Conservation (phyloP, 2,329 filamentous ascomycete genomes). For the Fusarium palustre region DNA sequence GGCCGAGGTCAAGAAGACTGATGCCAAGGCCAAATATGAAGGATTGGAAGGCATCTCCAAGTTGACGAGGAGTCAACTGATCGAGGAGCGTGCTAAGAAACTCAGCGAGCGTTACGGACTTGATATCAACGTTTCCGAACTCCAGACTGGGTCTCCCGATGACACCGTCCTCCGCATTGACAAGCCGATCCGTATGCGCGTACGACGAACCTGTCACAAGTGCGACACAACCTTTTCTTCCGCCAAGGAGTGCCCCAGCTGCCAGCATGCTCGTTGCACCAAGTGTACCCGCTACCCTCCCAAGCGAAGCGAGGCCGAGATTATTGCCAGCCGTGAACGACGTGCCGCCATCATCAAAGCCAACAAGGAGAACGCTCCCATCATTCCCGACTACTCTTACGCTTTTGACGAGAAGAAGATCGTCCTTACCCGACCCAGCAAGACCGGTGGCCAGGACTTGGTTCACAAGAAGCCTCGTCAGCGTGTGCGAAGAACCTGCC, state of each 20-base stretch:
- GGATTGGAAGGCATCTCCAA: constrained; percentile 51
- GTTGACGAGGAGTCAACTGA: constrained; percentile 63
- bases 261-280: constrained; percentile 83
- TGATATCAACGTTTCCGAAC: constrained; percentile 66
- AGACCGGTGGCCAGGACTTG: constrained; percentile 75
- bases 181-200: constrained; percentile 81
- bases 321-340: constrained; percentile 63
- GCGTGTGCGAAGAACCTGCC: constrained; percentile 80
- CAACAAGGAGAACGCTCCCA: constrained; percentile 67
- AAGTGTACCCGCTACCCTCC: constrained; percentile 81
- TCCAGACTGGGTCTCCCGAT: constrained; percentile 61
- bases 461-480: constrained; percentile 78
- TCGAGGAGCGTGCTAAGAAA: constrained; percentile 68
- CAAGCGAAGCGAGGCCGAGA: constrained; percentile 69
- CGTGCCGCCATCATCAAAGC: constrained; percentile 64
- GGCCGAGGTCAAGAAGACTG: constrained; percentile 38
- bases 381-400: constrained; percentile 63
- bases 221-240: constrained; percentile 80
- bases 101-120: constrained; percentile 67
- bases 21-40: constrained; percentile 48
- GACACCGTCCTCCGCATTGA: constrained; percentile 73
- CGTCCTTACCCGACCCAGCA: constrained; percentile 72
- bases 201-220: constrained; percentile 83
- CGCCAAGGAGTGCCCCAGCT: constrained; percentile 79
- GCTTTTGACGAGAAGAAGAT: constrained; percentile 60